These are phyloP conservation scores for Elsinoe necatrix DNA, from an alignment of 2,329 filamentous ascomycete species.

Conservation along the genomic window DNA sequence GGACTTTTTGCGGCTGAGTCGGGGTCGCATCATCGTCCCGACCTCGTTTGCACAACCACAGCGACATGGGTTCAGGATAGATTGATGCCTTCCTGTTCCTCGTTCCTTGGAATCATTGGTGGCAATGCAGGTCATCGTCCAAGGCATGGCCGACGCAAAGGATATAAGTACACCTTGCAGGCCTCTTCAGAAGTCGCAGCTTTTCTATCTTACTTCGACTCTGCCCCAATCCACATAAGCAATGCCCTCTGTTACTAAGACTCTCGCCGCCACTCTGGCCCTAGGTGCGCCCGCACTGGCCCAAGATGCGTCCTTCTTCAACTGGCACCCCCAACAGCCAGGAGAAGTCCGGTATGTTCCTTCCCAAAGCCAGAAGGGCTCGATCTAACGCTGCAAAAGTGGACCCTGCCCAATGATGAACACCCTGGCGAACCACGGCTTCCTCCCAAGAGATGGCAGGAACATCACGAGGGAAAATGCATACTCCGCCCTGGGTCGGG, in stretches of 20 bases:
- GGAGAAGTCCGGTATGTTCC: neutral
- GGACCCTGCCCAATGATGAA: slow-evolving; percentile 24
- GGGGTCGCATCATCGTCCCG: neutral
- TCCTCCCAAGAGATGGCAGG: slow-evolving; percentile 20
- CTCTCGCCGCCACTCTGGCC: neutral
- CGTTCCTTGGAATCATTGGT: neutral
- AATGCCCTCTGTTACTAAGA: neutral
- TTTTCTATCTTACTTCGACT: neutral
- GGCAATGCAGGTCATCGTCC: too few relatives aligned
- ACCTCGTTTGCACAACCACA: neutral
- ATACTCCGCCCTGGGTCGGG: neutral
- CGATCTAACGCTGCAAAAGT: slow-evolving; percentile 17
- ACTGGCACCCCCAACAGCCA: neutral
- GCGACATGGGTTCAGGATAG: neutral
- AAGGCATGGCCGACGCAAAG: too few relatives aligned
- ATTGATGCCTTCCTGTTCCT: neutral
- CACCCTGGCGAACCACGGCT: slow-evolving; percentile 23
- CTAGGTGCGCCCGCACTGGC: neutral
- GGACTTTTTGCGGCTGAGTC: neutral
- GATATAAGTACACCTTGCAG: neutral
- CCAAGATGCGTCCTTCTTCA: neutral
- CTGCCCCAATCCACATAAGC: neutral
- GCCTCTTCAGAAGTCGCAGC: too few relatives aligned
- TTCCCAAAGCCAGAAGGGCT: too few relatives aligned
- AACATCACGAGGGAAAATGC: slow-evolving; percentile 14